Evolutionary conservation across 345 rosid genomes (phyloP), one percentile per base, ranked within the genome.

Genomic region (Eucalyptus sp.): DNA sequence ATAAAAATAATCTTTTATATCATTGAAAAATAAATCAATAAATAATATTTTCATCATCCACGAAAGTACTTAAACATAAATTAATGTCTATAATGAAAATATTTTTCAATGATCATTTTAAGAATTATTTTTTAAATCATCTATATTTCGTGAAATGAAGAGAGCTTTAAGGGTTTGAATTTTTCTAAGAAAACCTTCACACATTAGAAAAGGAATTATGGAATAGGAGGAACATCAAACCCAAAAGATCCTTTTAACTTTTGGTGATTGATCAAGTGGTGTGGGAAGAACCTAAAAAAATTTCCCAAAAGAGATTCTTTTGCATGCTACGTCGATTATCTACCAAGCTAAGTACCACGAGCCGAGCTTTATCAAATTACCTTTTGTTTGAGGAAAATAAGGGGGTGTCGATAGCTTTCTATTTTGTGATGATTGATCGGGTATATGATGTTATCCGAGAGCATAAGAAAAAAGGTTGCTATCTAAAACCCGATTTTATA

Each of bases 111-210:
- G 1, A 68, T 33, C 0, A 9, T 17, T 68, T 33, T 68, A 8
- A 17, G 4, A 17, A 68, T 11, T 68, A 2, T 68, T 4, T 31
- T 64, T 1, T 4, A n/a, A n/a, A n/a, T n/a, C 68, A 66, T 31
- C 0, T 7, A 66, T 14, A n/a, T n/a, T 66, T 27, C 0, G 0
- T 15, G 4, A 29, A 62, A 62, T 12, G 14, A 62, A 6, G 0
- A 2, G 0, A 13, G 4, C 0, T 12, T 12, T 62, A 27, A 29
- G 1, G 16, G 66, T 25, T 27, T 25, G 25, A 1, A 66, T 33
- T 68, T 33, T 66, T 16, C 0, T 17, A 1, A 9, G 13, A 33
- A 68, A 17, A 8, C 41, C 41, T n/a, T 66, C 41, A 15, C 33
- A 33, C 79, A 15, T 66, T 66, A 15, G 2, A 68, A 68, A 68